Conservation (phyloP, 176 grass and related monocot species). For the Tillandsia leiboldiana region DNA sequence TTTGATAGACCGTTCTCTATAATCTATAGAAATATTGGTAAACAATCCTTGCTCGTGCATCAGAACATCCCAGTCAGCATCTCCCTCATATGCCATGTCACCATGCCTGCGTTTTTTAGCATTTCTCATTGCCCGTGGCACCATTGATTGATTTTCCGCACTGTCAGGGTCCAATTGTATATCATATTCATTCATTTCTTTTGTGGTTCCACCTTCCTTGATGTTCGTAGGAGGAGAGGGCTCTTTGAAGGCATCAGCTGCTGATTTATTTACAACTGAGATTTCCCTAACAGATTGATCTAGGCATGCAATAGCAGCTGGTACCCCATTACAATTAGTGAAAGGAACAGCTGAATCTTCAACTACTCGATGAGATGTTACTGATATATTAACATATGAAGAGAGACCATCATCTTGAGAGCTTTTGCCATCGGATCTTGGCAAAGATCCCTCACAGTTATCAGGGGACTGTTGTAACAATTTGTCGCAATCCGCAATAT, state of each 20-base stretch:
- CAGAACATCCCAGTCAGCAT: constrained; percentile 80
- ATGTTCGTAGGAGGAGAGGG: constrained; percentile 12
- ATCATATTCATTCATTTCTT: constrained; percentile 34
- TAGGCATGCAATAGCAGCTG: neutral
- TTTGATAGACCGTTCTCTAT: constrained; percentile 44
- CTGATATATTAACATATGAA: constrained; percentile 2
- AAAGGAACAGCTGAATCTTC: neutral
- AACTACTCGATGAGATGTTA: neutral
- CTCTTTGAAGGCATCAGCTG: constrained; percentile 23
- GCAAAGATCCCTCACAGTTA: constrained; percentile 12
- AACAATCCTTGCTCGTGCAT: constrained; percentile 73
- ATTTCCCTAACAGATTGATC: neutral
- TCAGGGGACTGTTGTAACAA: constrained; percentile 9
- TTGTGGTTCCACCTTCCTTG: constrained; percentile 13
- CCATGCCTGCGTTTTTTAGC: constrained; percentile 56
- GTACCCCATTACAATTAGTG: neutral
- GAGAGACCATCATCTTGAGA: constrained; percentile 1
- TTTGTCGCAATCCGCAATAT: constrained; percentile 19
- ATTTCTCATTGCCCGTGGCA: constrained; percentile 36
- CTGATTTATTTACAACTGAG: neutral
- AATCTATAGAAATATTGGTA: constrained; percentile 32
- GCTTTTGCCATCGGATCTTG: neutral
- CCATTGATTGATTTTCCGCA: constrained; percentile 37
- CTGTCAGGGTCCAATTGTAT: constrained; percentile 21
- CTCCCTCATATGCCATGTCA: constrained; percentile 95